A percentile compares a stretch with the other conserved stretches of the same genome.
Evolutionary conservation across 805 yeast species (phyloP).

Genomic region (Metschnikowia koreensis): DNA sequence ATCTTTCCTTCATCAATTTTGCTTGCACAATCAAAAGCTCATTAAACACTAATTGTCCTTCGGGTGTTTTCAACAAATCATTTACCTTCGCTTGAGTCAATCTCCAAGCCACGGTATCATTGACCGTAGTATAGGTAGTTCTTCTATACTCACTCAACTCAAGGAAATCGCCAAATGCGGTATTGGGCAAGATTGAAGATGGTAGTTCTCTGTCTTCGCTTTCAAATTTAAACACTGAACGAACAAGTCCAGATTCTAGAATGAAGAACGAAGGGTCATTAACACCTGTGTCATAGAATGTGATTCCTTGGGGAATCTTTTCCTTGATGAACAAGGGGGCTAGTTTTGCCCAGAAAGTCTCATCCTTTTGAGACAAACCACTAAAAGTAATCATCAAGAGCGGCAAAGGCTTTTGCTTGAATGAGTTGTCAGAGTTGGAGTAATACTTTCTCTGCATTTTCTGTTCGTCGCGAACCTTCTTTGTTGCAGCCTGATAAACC

Average conservation of each 20-base stretch:
- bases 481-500: constrained; percentile 51
- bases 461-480: constrained; percentile 43
- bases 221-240: constrained; percentile 38
- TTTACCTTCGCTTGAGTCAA: constrained; percentile 48
- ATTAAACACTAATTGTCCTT: constrained; percentile 52
- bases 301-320: constrained; percentile 43
- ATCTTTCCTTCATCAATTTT: constrained; percentile 64
- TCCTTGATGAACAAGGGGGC: constrained; percentile 53
- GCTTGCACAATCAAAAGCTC: constrained; percentile 65
- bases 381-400: constrained; percentile 63
- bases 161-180: constrained; percentile 65
- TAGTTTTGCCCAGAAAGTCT: constrained; percentile 61
- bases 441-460: constrained; percentile 47
- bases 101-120: constrained; percentile 68
- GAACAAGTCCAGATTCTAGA: constrained; percentile 48
- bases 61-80: constrained; percentile 42
- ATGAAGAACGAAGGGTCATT: constrained; percentile 54
- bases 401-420: constrained; percentile 57
- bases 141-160: constrained; percentile 37
- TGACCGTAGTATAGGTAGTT: constrained; percentile 53
- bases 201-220: constrained; percentile 36
- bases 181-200: constrained; percentile 60
- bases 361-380: constrained; percentile 50
- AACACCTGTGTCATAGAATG: constrained; percentile 45
- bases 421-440: constrained; percentile 34